These are phyloP conservation scores for Epicoccum sorghinum DNA, from an alignment of 2,329 filamentous ascomycete species.

Conservation along the genomic window DNA sequence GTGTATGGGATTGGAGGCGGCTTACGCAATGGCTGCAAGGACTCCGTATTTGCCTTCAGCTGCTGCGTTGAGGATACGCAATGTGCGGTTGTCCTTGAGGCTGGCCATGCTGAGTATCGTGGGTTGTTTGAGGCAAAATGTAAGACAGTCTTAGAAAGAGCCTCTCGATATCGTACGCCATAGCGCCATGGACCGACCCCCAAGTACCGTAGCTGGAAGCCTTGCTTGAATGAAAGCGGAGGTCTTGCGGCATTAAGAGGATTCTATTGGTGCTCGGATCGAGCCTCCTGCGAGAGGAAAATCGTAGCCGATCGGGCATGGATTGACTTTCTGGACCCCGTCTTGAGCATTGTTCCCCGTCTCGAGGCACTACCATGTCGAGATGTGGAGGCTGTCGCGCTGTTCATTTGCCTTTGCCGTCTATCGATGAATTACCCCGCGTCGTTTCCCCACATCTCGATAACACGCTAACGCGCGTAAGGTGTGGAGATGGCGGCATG, in stretches of 20 bases:
- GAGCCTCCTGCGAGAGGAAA: not conserved
- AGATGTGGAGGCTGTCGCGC: not conserved
- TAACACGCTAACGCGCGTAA: not conserved
- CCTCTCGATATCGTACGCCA: not conserved
- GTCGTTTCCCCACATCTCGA: not conserved
- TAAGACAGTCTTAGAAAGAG: not conserved
- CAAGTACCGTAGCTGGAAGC: conserved; percentile 10
- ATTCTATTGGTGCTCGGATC: conserved; percentile 15
- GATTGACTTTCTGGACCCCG: not conserved
- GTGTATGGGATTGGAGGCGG: not conserved
- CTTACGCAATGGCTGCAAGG: conserved; percentile 53
- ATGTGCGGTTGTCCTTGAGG: conserved; percentile 34
- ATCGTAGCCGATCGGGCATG: not conserved
- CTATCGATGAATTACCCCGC: conserved; percentile 4
- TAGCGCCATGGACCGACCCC: conserved; percentile 1
- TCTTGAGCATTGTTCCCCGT: conserved; percentile 19
- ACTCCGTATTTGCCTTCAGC: conserved; percentile 63
- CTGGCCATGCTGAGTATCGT: conserved; percentile 15
- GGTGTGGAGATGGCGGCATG: not conserved
- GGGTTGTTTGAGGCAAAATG: no score
- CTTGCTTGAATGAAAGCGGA: conserved; percentile 5
- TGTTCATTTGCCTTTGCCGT: not conserved
- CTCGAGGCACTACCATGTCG: conserved; percentile 23
- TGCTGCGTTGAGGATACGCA: conserved; percentile 62
- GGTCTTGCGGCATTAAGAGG: conserved; percentile 6